Percentiles rank a stretch among this genome's conserved stretches.
phyloP scores from a whole-genome alignment of 768 basidiomycete species.

The Amanita rimosa region DNA sequence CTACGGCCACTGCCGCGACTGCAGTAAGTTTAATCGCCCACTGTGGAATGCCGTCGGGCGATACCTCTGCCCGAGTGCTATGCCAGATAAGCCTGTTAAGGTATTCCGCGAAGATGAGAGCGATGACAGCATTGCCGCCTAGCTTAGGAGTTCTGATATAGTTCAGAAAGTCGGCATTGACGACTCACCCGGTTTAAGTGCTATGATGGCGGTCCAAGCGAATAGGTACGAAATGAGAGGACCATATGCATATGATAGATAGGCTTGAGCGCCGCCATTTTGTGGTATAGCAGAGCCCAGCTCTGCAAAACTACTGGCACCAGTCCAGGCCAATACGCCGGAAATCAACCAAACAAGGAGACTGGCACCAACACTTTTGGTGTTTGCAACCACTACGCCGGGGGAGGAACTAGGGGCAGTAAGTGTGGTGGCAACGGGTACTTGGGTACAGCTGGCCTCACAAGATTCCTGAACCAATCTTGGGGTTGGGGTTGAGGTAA shows the following conservation, averaged over 20 bases:
- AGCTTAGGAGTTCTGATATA: neutral
- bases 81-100: slow-evolving; percentile 83
- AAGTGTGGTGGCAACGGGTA: neutral
- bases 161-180: neutral
- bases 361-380: slow-evolving; percentile 84
- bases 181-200: slow-evolving; percentile 65
- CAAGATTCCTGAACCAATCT: slow-evolving; percentile 95
- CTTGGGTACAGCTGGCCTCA: slow-evolving; percentile 22
- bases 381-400: slow-evolving; percentile 83
- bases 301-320: slow-evolving; percentile 90
- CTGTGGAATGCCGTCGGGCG: slow-evolving; percentile 71
- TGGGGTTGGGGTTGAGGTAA: slow-evolving; percentile 4
- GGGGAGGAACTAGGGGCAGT: slow-evolving; percentile 62
- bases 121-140: slow-evolving; percentile 77
- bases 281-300: slow-evolving; percentile 83
- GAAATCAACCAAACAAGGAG: slow-evolving; percentile 75
- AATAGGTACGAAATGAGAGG: slow-evolving; percentile 84
- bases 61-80: slow-evolving; percentile 54
- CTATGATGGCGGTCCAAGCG: slow-evolving; percentile 90
- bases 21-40: slow-evolving; percentile 91
- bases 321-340: slow-evolving; percentile 88
- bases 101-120: slow-evolving; percentile 88
- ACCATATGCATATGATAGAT: slow-evolving; percentile 83
- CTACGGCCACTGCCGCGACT: slow-evolving; percentile 52
- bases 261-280: slow-evolving; percentile 64